These are phyloP conservation scores for Sordaria brevicollis DNA, from an alignment of 495 filamentous ascomycete species.

Conservation along the genomic window DNA sequence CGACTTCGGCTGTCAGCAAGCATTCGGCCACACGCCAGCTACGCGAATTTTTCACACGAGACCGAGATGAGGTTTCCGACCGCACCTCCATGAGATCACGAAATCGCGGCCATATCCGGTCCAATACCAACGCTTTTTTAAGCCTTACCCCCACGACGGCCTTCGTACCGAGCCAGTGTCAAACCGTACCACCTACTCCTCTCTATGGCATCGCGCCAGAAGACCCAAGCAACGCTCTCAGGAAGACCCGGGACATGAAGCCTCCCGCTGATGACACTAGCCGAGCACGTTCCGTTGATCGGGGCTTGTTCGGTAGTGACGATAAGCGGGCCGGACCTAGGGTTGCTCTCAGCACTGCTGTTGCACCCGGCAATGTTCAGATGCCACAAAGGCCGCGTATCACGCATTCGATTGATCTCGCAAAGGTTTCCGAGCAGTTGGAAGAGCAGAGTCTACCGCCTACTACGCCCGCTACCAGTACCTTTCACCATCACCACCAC, in stretches of 20 bases:
- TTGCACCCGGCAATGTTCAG: constrained; percentile 54
- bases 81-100: constrained; percentile 18
- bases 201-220: constrained; percentile 34
- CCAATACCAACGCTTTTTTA: constrained; percentile 47
- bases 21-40: constrained; percentile 20
- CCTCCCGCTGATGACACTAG: constrained; percentile 32
- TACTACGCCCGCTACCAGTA: constrained; percentile 25
- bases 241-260: constrained; percentile 39
- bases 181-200: constrained; percentile 36
- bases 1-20: constrained; percentile 24
- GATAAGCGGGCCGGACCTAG: constrained; percentile 57
- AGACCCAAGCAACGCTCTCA: constrained; percentile 24
- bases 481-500: constrained; percentile 30
- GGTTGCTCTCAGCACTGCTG: constrained; percentile 49
- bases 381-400: constrained; percentile 31
- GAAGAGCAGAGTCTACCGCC: constrained; percentile 20
- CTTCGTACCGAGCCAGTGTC: constrained; percentile 21
- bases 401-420: constrained; percentile 21
- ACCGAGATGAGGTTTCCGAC: constrained; percentile 30
- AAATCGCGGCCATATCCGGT: constrained; percentile 31
- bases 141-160: constrained; percentile 19
- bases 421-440: not conserved
- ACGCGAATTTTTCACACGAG: constrained; percentile 26
- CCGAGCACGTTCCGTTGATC: constrained; percentile 46
- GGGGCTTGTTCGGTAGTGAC: constrained; percentile 39